These are phyloP conservation scores for Lanzia echinophila DNA, from an alignment of 2,329 filamentous ascomycete genomes.

Conservation along the genomic window DNA sequence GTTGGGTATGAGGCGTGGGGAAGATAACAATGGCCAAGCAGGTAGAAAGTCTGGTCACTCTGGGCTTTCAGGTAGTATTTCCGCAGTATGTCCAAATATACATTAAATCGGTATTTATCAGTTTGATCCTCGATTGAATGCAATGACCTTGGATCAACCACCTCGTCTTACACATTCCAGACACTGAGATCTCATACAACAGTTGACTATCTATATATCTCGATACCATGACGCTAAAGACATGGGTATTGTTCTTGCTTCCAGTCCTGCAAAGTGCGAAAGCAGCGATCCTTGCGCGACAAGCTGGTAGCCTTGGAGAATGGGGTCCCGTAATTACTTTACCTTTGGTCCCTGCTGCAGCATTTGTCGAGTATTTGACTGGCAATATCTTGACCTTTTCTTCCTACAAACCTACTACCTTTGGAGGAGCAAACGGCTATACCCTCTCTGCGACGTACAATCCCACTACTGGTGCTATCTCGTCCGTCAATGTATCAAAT, in stretches of 20 bases:
- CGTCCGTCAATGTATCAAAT: conserved; percentile 24
- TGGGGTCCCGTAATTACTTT: conserved; percentile 18
- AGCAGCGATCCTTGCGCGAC: background rate
- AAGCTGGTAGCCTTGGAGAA: conserved; percentile 6
- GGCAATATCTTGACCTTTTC: conserved; percentile 16
- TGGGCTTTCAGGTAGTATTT: too few relatives aligned
- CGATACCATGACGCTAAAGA: background rate
- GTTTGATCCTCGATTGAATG: too few relatives aligned
- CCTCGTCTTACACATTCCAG: too few relatives aligned
- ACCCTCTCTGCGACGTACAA: conserved; percentile 32
- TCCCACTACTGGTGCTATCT: conserved; percentile 22
- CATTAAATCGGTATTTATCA: too few relatives aligned
- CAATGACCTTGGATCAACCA: too few relatives aligned
- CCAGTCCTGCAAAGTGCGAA: background rate
- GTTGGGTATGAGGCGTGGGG: too few relatives aligned
- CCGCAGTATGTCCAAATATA: too few relatives aligned
- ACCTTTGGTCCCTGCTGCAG: conserved; percentile 16
- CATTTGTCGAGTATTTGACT: conserved; percentile 10
- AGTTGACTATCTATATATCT: background rate
- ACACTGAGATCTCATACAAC: background rate
- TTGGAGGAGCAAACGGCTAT: conserved; percentile 15
- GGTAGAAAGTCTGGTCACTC: too few relatives aligned
- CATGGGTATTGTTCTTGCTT: background rate
- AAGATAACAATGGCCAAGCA: too few relatives aligned
- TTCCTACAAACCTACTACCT: conserved; percentile 8